These are phyloP conservation scores for Suillus lakei DNA, from an alignment of 768 basidiomycete genomes.

Conservation along the genomic window DNA sequence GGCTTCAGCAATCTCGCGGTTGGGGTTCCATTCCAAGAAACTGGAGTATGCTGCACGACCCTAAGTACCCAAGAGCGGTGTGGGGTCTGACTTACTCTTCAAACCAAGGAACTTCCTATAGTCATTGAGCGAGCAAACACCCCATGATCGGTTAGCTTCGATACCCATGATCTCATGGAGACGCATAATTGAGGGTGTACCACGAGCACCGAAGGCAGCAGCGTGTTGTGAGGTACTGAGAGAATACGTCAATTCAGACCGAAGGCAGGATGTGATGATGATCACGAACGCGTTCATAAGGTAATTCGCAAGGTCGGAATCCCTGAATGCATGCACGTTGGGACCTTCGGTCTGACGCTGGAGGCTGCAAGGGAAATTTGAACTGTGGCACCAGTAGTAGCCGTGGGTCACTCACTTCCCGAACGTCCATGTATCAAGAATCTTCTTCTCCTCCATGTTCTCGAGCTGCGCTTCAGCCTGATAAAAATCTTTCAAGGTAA, in stretches of 20 bases:
- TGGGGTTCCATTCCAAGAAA: slow-evolving; percentile 84
- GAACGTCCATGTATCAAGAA: slow-evolving; percentile 68
- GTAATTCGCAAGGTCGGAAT: slow-evolving; percentile 69
- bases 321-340: slow-evolving; percentile 51
- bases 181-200: slow-evolving; percentile 74
- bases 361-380: slow-evolving; percentile 43
- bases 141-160: slow-evolving; percentile 75
- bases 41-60: slow-evolving; percentile 55
- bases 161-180: slow-evolving; percentile 87
- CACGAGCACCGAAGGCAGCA: slow-evolving; percentile 76
- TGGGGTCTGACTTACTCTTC: slow-evolving; percentile 53
- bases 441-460: slow-evolving; percentile 38
- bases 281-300: slow-evolving; percentile 67
- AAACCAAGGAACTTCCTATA: slow-evolving; percentile 84
- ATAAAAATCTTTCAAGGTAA: slow-evolving; percentile 57
- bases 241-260: not conserved
- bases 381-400: slow-evolving; percentile 4
- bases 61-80: slow-evolving; percentile 1
- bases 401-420: slow-evolving; percentile 48
- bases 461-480: slow-evolving; percentile 44
- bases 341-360: slow-evolving; percentile 58
- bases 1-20: slow-evolving; percentile 66
- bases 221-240: slow-evolving; percentile 72
- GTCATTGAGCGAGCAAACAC: slow-evolving; percentile 82
- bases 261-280: not conserved